Conservation (phyloP, 2,329 filamentous ascomycete species). For the Chalara sp. region DNA sequence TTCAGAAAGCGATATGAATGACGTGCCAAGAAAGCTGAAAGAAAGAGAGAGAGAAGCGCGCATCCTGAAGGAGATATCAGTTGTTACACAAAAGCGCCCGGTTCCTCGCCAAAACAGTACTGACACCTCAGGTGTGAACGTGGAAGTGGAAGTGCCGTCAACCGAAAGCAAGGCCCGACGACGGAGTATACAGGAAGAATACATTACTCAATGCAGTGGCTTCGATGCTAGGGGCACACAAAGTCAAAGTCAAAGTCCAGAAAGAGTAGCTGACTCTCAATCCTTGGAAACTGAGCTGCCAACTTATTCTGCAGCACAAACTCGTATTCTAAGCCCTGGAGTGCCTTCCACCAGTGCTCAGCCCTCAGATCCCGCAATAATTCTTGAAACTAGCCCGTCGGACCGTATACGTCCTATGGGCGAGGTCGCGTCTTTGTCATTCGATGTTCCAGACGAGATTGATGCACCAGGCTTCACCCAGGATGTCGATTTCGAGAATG, state of each 20-base stretch:
- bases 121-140: neutral
- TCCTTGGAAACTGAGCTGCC: neutral
- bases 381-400: constrained; percentile 27
- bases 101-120: neutral
- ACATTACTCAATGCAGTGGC: constrained; percentile 20
- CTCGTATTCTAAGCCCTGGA: neutral
- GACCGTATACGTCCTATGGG: constrained; percentile 17
- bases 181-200: constrained; percentile 19
- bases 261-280: constrained; percentile 24
- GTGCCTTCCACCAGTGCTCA: neutral
- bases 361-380: neutral
- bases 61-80: constrained; percentile 13
- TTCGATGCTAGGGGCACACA: constrained; percentile 20
- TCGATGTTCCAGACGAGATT: constrained; percentile 12
- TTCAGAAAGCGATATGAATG: constrained; percentile 1
- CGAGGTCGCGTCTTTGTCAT: constrained; percentile 22
- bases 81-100: constrained; percentile 6
- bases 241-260: neutral
- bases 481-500: constrained; percentile 19
- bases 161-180: constrained; percentile 12
- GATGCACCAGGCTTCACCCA: constrained; percentile 22
- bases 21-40: neutral
- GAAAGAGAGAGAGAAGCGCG: constrained; percentile 5
- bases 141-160: constrained; percentile 17
- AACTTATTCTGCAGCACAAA: neutral